phyloP scores from a whole-genome alignment of 768 basidiomycete genomes.

The Tylopilus balloui region DNA sequence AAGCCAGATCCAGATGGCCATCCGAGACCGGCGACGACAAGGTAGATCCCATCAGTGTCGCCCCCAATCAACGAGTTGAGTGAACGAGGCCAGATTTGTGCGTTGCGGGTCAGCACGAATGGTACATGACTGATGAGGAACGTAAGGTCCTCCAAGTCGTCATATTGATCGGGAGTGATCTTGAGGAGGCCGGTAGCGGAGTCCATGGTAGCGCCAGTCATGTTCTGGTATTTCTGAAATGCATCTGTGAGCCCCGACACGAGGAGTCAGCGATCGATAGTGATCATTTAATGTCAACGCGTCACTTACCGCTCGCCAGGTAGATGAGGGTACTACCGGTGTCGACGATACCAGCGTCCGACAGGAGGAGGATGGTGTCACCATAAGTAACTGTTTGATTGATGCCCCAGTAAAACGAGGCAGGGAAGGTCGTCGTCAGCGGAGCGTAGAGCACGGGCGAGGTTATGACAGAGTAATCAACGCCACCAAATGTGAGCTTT shows the following conservation, averaged over 20 bases:
- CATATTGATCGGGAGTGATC: not conserved
- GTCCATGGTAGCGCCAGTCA: not conserved
- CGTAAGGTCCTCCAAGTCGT: not conserved
- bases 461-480: not conserved
- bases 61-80: not conserved
- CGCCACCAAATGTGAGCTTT: slow-evolving; percentile 28
- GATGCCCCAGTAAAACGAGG: not conserved
- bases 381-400: not conserved
- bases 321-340: not conserved
- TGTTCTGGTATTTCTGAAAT: not conserved
- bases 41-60: not conserved
- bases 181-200: not conserved
- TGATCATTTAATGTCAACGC: not conserved
- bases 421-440: not conserved
- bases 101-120: not conserved
- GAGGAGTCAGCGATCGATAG: not conserved
- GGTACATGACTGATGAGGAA: not conserved
- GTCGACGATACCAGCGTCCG: not conserved
- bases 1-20: not conserved
- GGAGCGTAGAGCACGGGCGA: not conserved
- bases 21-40: not conserved
- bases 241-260: not conserved
- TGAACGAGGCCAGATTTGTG: not conserved
- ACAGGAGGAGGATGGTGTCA: not conserved
- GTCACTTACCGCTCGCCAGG: not conserved